Evolutionary conservation across 441 rosid species (phyloP).

Genomic region (Gossypium schwendimanii): DNA sequence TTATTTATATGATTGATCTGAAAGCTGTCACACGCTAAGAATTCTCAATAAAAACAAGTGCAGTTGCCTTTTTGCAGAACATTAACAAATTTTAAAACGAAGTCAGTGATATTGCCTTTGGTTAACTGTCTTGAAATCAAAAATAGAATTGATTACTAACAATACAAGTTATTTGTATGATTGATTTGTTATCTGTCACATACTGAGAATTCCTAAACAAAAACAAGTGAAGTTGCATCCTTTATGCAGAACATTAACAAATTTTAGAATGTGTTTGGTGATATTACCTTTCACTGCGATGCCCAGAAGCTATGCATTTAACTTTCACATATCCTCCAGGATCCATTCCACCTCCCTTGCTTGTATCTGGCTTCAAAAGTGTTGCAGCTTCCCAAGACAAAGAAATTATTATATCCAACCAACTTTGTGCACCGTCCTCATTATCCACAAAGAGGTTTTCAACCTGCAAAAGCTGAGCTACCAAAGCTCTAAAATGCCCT

Average conservation of each 20-base stretch:
- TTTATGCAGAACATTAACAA: background rate
- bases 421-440: constrained; percentile 47
- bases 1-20: background rate
- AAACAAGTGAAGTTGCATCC: background rate
- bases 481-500: constrained; percentile 75
- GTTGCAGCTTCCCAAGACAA: constrained; percentile 81
- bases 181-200: background rate
- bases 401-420: constrained; percentile 65
- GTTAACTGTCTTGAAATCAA: background rate
- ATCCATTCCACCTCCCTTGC: constrained; percentile 75
- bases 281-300: constrained; percentile 51
- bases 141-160: background rate
- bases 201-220: background rate
- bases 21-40: background rate
- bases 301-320: constrained; percentile 67
- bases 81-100: constrained; percentile 6
- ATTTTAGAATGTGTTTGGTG: constrained; percentile 13
- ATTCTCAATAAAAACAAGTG: background rate
- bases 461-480: constrained; percentile 68
- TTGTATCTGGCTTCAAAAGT: constrained; percentile 67
- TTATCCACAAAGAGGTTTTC: constrained; percentile 46
- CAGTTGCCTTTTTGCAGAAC: background rate
- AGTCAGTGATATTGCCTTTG: constrained; percentile 39
- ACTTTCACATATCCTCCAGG: constrained; percentile 81
- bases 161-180: background rate